A percentile compares a stretch with the other conserved stretches of the same genome.
Evolutionary conservation across 257 asterid species (phyloP).

Genomic region (Plantago elongata): DNA sequence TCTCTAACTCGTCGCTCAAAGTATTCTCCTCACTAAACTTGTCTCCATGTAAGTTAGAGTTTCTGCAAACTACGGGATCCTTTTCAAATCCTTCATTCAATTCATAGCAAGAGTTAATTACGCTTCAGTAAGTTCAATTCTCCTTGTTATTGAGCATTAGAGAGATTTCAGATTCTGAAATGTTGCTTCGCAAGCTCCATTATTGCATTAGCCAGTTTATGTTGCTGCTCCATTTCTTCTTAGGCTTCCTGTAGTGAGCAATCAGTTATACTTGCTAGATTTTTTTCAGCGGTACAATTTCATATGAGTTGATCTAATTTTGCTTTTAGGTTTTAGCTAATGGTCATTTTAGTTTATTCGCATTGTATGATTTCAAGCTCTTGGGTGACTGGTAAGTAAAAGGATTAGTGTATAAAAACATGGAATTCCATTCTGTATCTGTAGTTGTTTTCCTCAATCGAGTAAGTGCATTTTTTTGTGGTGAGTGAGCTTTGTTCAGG

Average conservation of each 20-base stretch:
- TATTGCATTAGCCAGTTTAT: neutral
- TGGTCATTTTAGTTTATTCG: neutral
- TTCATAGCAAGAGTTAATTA: neutral
- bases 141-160: neutral
- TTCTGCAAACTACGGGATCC: neutral
- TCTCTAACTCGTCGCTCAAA: neutral
- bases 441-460: neutral
- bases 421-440: neutral
- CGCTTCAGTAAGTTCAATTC: neutral
- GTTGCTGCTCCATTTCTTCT: neutral
- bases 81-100: neutral
- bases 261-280: neutral
- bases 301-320: too few species aligned
- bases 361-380: neutral
- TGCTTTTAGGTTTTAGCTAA: too few species aligned
- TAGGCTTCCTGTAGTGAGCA: neutral
- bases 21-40: constrained; percentile 3
- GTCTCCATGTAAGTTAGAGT: neutral
- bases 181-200: neutral
- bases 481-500: too few species aligned
- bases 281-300: neutral
- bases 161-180: too few species aligned
- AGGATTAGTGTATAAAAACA: too few species aligned
- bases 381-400: too few species aligned
- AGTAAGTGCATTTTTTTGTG: too few species aligned